Conservation (phyloP, 1,284 basidiomycete genomes). For the Amylostereum areolatum region DNA sequence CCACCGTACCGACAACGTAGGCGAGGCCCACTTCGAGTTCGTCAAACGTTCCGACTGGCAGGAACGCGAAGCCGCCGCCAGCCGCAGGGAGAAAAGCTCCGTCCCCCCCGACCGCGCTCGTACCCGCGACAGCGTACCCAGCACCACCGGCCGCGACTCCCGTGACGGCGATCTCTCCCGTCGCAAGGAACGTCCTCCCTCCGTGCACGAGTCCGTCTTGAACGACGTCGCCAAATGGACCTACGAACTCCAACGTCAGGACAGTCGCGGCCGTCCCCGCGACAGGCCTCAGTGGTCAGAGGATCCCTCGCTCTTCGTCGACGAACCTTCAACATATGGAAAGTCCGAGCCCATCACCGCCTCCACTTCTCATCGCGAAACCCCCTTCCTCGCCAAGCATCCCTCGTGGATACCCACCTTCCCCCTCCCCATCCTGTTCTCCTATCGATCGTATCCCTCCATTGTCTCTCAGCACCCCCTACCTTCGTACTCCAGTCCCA, state of each 20-base stretch:
- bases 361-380: slow-evolving; percentile 20
- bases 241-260: slow-evolving; percentile 37
- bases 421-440: slow-evolving; percentile 44
- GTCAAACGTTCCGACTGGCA: slow-evolving; percentile 80
- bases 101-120: slow-evolving; percentile 49
- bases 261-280: slow-evolving; percentile 53
- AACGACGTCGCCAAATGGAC: slow-evolving; percentile 46
- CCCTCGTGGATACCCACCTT: slow-evolving; percentile 41
- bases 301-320: slow-evolving; percentile 12
- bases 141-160: slow-evolving; percentile 17
- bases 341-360: slow-evolving; percentile 19
- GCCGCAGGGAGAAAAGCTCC: slow-evolving; percentile 59
- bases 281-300: slow-evolving; percentile 32
- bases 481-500: slow-evolving; percentile 5
- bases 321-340: slow-evolving; percentile 19
- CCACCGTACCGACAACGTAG: slow-evolving; percentile 43
- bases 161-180: slow-evolving; percentile 29
- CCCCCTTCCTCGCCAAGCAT: slow-evolving; percentile 17
- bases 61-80: slow-evolving; percentile 62
- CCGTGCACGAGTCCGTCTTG: slow-evolving; percentile 32
- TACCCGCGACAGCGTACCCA: slow-evolving; percentile 39
- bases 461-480: slow-evolving; percentile 13
- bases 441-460: slow-evolving; percentile 31
- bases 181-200: slow-evolving; percentile 32
- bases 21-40: slow-evolving; percentile 68